Conservation (phyloP, 2,329 filamentous ascomycete genomes). For the Dactylella cylindrospora region DNA sequence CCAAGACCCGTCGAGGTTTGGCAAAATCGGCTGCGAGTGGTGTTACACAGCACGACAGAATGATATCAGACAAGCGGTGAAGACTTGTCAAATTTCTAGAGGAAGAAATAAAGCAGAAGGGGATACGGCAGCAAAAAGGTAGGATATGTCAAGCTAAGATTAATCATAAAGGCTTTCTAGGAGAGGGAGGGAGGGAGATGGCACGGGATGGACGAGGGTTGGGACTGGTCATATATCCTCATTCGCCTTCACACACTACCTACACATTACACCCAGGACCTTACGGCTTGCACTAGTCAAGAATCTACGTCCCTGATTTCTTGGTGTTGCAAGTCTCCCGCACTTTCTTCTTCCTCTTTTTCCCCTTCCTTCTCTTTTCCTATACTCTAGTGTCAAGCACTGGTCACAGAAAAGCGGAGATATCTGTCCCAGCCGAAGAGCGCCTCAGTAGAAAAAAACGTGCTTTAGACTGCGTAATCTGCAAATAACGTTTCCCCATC, state of each 20-base stretch:
- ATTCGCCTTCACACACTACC: background rate
- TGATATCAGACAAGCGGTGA: background rate
- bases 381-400: too few relatives aligned
- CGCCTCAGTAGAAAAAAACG: background rate
- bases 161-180: too few relatives aligned
- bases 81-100: slow-evolving; percentile 7
- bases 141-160: too few relatives aligned
- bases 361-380: background rate
- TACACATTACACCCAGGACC: background rate
- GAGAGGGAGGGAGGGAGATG: too few relatives aligned
- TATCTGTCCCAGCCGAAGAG: slow-evolving; percentile 8
- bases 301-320: background rate
- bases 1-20: too few relatives aligned
- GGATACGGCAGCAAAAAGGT: too few relatives aligned
- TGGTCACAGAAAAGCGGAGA: slow-evolving; percentile 9
- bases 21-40: background rate
- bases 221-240: slow-evolving; percentile 1
- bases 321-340: background rate
- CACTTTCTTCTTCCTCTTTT: background rate
- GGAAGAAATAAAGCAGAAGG: too few relatives aligned
- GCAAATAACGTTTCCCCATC: slow-evolving; percentile 22
- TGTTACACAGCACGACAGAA: slow-evolving; percentile 11
- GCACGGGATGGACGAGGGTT: too few relatives aligned
- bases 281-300: background rate
- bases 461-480: slow-evolving; percentile 15